phyloP scores from a whole-genome alignment of 305 asterid genomes.

The Fraxinus baroniana region DNA sequence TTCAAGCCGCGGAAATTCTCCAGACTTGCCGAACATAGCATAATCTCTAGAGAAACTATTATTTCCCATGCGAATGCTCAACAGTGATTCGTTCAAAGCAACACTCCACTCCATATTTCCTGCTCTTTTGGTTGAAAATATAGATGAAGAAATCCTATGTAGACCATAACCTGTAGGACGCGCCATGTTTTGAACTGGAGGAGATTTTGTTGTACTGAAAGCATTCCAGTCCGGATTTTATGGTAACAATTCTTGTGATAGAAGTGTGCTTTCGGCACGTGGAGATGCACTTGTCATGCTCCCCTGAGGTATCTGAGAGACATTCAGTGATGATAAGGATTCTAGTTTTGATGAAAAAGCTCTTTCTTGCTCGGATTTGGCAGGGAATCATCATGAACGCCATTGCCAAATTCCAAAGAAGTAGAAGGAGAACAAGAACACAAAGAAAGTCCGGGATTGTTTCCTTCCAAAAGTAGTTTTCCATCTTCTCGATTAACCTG shows the following conservation, averaged over 20 bases:
- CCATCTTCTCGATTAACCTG: slow-evolving; percentile 23
- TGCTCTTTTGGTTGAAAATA: slow-evolving; percentile 48
- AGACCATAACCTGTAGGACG: slow-evolving; percentile 59
- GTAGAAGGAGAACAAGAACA: slow-evolving; percentile 26
- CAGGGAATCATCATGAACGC: slow-evolving; percentile 6
- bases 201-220: slow-evolving; percentile 35
- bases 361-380: slow-evolving; percentile 26
- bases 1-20: slow-evolving; percentile 44
- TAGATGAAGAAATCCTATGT: slow-evolving; percentile 63
- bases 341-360: slow-evolving; percentile 19
- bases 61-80: slow-evolving; percentile 86
- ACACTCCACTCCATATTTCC: slow-evolving; percentile 66
- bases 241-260: slow-evolving; percentile 22
- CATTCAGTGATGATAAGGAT: slow-evolving; percentile 25
- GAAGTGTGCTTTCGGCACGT: slow-evolving; percentile 20
- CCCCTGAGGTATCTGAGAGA: slow-evolving; percentile 40
- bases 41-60: slow-evolving; percentile 62
- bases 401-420: slow-evolving; percentile 15
- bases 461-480: slow-evolving; percentile 24
- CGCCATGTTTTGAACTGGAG: slow-evolving; percentile 54
- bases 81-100: slow-evolving; percentile 78
- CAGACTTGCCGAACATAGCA: slow-evolving; percentile 39
- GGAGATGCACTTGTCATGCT: slow-evolving; percentile 56
- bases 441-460: slow-evolving; percentile 13
- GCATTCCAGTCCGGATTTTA: background rate